Percentiles rank a stretch among this genome's conserved stretches.
These are phyloP conservation scores for Solanum tarijense DNA, from an alignment of 257 asterid genomes.

Conservation along the genomic window DNA sequence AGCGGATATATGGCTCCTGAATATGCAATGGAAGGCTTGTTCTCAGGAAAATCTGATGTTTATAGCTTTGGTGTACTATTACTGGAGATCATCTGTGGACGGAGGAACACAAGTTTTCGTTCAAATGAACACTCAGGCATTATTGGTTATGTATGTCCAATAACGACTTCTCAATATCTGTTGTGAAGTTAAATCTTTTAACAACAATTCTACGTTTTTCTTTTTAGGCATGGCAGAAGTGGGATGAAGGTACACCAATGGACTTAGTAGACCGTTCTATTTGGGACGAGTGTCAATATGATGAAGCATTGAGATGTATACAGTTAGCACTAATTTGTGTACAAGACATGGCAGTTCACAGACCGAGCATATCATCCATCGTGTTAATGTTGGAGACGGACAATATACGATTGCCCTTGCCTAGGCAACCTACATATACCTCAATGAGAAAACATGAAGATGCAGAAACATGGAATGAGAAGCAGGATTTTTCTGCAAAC, in stretches of 20 bases:
- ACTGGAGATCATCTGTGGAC: conserved; percentile 68
- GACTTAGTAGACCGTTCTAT: conserved; percentile 46
- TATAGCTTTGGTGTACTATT: conserved; percentile 79
- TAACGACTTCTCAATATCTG: background rate
- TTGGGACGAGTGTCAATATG: conserved; percentile 10
- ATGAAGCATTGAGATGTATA: conserved; percentile 52
- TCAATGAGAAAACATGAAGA: conserved; percentile 40
- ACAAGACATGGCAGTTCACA: conserved; percentile 48
- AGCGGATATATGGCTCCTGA: conserved; percentile 98
- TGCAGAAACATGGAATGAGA: conserved; percentile 28
- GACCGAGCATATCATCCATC: conserved; percentile 65
- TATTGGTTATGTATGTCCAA: conserved; percentile 53
- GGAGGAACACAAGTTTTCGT: conserved; percentile 41
- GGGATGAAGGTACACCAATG: conserved; percentile 43
- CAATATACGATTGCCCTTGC: conserved; percentile 33
- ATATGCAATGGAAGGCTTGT: conserved; percentile 92
- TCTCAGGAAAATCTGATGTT: conserved; percentile 79
- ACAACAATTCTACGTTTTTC: background rate
- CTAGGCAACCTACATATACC: conserved; percentile 52
- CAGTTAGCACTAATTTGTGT: conserved; percentile 67
- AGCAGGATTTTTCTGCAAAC: conserved; percentile 40
- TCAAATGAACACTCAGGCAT: conserved; percentile 34
- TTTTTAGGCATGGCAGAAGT: conserved; percentile 66
- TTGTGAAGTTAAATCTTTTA: background rate
- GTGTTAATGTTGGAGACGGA: conserved; percentile 64